Base-by-base conservation (phyloP, 2,329 filamentous ascomycete species). In the Juglanconis juglandina region DNA sequence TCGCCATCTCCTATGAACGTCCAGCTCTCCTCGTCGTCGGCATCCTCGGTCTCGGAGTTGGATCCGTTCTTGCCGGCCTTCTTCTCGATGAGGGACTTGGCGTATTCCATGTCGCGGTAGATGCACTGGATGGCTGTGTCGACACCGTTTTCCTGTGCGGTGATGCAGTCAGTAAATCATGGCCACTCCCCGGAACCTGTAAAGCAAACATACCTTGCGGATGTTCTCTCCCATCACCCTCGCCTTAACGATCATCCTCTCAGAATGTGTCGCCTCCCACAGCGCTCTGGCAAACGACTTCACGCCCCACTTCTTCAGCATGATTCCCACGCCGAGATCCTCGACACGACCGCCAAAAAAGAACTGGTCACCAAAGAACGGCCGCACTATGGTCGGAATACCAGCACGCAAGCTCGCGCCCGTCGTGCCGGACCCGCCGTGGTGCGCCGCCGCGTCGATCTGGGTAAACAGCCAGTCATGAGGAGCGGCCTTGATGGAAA, bases 301-400 rank as follows among this genome's bases (percentile, higher is more conserved):
- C n/a, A 91, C 88, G 30, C 95, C 96, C 78, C 96, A 86, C 74
- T 91, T 95, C 78, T 90, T 92, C 68, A 99, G 81, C 70, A 88
- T 91, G 24, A 96, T 87, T 0, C 95, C 95, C 2, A 98, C 95
- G 0, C 95, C 94, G 5, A 99, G 80, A 69, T 98, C 94, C 72
- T 98, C 92, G 1, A 98, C 90, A 4, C 95, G 84, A 35, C 82
- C 85, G 6, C 92, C 95, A 68, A 96, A 98, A 79, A 99, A 99
- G 80, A 90, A 97, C 71, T 99, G 95, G 68, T 99, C 95, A 5
- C 95, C 95, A 70, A 99, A 99, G 79, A 98, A 99, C 0, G 95
- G 95, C 63, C 94, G 91, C 70, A 98, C 90, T 65, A 99, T 93
- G 0, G 95, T 98, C 0, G 95, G 95, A 5, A 96, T 86, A 2